These are phyloP conservation scores for Balansia obtecta DNA, from an alignment of 2,329 filamentous ascomycete genomes.

Conservation along the genomic window DNA sequence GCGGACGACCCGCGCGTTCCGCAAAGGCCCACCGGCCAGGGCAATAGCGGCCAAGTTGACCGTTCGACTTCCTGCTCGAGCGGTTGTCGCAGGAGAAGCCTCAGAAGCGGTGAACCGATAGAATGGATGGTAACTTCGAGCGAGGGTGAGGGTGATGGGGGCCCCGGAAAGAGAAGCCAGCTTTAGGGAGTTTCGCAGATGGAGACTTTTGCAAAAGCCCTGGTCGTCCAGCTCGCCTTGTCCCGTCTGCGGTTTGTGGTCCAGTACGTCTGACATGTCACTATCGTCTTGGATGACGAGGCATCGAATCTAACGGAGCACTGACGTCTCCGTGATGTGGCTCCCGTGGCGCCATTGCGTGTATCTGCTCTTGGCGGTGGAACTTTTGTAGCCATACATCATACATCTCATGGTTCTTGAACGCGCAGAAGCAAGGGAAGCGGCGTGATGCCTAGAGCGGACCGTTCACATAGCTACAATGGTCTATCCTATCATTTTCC, in stretches of 20 bases:
- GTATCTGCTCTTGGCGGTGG: neutral
- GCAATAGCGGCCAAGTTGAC: neutral
- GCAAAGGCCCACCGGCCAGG: slow-evolving; percentile 4
- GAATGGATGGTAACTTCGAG: neutral
- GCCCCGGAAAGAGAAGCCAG: slow-evolving; percentile 2
- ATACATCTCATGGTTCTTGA: slow-evolving; percentile 5
- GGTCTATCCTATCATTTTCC: neutral
- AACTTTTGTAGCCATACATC: slow-evolving; percentile 5
- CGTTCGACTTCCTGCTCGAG: neutral
- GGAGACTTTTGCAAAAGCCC: too few relatives aligned
- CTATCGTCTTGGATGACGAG: slow-evolving; percentile 8
- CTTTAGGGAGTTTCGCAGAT: neutral
- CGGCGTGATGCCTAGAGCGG: slow-evolving; percentile 3
- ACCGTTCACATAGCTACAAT: slow-evolving; percentile 3
- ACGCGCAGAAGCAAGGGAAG: slow-evolving; percentile 7
- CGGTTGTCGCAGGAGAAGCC: slow-evolving; percentile 4
- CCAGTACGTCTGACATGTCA: slow-evolving; percentile 3
- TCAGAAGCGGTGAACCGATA: slow-evolving; percentile 1
- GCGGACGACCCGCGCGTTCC: neutral
- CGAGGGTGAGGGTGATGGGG: neutral
- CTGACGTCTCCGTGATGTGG: neutral
- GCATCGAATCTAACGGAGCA: slow-evolving; percentile 2
- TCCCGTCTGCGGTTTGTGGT: slow-evolving; percentile 2
- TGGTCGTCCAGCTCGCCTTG: too few relatives aligned
- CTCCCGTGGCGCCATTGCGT: neutral